Percentiles rank a stretch among this genome's conserved stretches.
Conservation (phyloP, 1,284 basidiomycete species). For the Kwoniella shivajii region DNA sequence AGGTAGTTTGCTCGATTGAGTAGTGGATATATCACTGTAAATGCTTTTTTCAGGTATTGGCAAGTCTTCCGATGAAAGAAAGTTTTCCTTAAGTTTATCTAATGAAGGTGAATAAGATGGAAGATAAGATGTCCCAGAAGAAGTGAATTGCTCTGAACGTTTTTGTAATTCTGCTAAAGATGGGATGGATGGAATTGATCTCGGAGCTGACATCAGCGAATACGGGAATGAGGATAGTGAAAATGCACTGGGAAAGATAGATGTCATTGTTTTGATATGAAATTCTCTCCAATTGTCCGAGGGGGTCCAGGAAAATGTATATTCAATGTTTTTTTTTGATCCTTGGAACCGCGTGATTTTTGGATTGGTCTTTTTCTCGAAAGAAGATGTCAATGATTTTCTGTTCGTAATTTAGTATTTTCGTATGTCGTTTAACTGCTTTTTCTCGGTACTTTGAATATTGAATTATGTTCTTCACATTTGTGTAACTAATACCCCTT, state of each 20-base stretch:
- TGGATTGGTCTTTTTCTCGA: too few species aligned
- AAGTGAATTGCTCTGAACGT: not conserved
- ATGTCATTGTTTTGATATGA: not conserved
- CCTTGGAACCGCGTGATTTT: too few species aligned
- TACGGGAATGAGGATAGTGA: not conserved
- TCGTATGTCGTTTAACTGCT: too few species aligned
- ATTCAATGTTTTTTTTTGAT: too few species aligned
- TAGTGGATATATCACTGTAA: too few species aligned
- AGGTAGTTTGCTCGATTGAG: not conserved
- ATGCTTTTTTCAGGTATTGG: too few species aligned
- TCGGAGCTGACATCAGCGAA: not conserved
- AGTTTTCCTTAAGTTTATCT: not conserved
- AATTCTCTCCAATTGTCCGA: not conserved
- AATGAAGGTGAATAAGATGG: not conserved
- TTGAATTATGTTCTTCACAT: too few species aligned
- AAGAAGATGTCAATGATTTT: too few species aligned
- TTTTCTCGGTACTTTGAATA: too few species aligned
- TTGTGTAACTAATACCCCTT: too few species aligned
- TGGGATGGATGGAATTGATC: not conserved
- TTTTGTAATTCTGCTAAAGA: constrained; percentile 10
- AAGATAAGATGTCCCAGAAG: not conserved
- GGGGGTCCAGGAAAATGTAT: too few species aligned
- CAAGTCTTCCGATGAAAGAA: not conserved
- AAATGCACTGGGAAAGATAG: not conserved
- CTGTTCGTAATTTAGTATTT: too few species aligned